Base-by-base conservation (phyloP, 2,329 filamentous ascomycete genomes). In the Eutypa lata region DNA sequence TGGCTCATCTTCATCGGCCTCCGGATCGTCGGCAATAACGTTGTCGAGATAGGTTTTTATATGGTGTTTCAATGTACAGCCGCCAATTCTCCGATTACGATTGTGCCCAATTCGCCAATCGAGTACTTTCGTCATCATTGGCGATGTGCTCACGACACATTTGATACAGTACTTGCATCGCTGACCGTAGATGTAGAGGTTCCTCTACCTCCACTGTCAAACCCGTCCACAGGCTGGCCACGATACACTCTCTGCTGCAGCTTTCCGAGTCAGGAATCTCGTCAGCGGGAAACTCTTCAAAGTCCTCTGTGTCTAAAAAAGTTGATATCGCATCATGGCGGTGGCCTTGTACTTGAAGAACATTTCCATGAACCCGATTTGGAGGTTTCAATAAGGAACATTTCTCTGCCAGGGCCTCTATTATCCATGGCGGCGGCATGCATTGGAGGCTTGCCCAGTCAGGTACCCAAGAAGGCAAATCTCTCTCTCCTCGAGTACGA, bases 381-480 rank as follows among this genome's bases (percentile, higher is more conserved):
- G 13, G 19, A 18, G 33, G 35, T 6, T 14, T 40, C 26, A 44
- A 35, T 18, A 37, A 16, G 3, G 52, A 31, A 21, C 19, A 38
- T 14, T 40, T 24, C 48, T 51, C 35, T 18, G 26, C n/a, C 8
- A 48, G 24, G 21, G 37, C 47, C 11, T 49, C 45, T 21, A 48
- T 7, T 14, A 54, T 16, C 52, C 52, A 54, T 7, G 45, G 48
- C 19, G 52, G 48, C 31, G 49, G 52, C 16, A 19, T 21, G 22
- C 44, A 54, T 14, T 38, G 33, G 28, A 54, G 21, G 21, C 51
- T 54, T 21, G 52, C 52, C 52, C 48, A 54, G 33, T 48, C 52
- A 2, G 52, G 48, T 14, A 31, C 26, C 26, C 26, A 31, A 10
- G 26, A 31, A 10, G 26, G 26, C 26, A 31, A 10, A 5, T 31